These are phyloP conservation scores for Lumnitzera racemosa DNA, from an alignment of 345 rosid genomes.

Conservation along the genomic window DNA sequence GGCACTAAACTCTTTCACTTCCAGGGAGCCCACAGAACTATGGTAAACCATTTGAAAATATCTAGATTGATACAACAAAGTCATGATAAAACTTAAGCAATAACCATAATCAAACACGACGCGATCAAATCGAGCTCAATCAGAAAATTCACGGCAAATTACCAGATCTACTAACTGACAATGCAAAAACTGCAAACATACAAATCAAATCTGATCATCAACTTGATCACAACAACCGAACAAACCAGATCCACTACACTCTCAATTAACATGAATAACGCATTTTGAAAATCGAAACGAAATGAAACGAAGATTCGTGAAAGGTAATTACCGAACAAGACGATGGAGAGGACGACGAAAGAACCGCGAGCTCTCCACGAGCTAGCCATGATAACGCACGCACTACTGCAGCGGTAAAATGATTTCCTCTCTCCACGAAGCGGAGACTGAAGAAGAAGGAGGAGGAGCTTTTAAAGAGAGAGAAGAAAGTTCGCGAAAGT, in stretches of 20 bases:
- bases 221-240: background rate
- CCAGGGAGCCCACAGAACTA: too few relatives aligned
- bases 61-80: background rate
- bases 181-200: too few relatives aligned
- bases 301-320: background rate
- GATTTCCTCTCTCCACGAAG: background rate
- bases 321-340: conserved; percentile 38
- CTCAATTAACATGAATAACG: conserved; percentile 5
- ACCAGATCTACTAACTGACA: too few relatives aligned
- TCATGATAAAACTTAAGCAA: too few relatives aligned
- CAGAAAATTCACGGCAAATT: too few relatives aligned
- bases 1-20: too few relatives aligned
- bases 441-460: background rate
- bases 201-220: too few relatives aligned
- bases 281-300: background rate
- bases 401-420: too few relatives aligned
- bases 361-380: conserved; percentile 43
- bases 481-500: conserved; percentile 1
- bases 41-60: background rate
- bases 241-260: conserved; percentile 6
- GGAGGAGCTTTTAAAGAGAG: too few relatives aligned
- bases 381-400: conserved; percentile 38
- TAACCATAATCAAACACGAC: too few relatives aligned
- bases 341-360: conserved; percentile 34
- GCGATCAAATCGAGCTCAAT: too few relatives aligned